These are phyloP conservation scores for Trametes elegans DNA, from an alignment of 768 basidiomycete genomes.

Conservation along the genomic window DNA sequence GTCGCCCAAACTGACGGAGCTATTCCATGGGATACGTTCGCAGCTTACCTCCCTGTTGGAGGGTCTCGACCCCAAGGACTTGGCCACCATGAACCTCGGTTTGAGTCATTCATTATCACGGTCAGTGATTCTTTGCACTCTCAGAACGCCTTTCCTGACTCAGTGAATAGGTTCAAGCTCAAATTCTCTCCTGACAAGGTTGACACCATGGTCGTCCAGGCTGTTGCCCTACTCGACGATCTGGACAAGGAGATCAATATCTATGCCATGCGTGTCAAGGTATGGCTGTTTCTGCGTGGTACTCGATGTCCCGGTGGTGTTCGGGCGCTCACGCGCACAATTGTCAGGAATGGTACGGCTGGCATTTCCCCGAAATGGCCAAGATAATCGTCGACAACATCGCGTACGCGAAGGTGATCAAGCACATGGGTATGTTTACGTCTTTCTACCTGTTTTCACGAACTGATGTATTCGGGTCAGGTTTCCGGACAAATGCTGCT, in stretches of 20 bases:
- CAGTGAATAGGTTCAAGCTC: conserved; percentile 80
- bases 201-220: conserved; percentile 99
- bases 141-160: neutral
- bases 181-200: conserved; percentile 99
- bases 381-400: conserved; percentile 98
- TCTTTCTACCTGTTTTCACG: neutral
- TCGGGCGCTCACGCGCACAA: neutral
- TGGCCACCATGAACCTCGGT: conserved; percentile 97
- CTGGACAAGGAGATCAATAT: conserved; percentile 99
- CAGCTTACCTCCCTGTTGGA: conserved; percentile 87
- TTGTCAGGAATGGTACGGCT: conserved; percentile 99
- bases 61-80: conserved; percentile 88
- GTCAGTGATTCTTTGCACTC: conserved; percentile 38
- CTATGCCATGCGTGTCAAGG: conserved; percentile 98
- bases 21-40: conserved; percentile 93
- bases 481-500: conserved; percentile 92
- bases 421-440: conserved; percentile 70
- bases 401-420: conserved; percentile 94
- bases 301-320: no score
- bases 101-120: conserved; percentile 95
- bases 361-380: conserved; percentile 99
- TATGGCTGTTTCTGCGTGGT: no score
- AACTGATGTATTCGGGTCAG: conserved; percentile 34
- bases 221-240: conserved; percentile 95
- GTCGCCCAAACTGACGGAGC: conserved; percentile 53